Percentiles rank a stretch among this genome's conserved stretches.
phyloP scores from a whole-genome alignment of 371 early-diverging fungal species.

The Mucor irregularis region DNA sequence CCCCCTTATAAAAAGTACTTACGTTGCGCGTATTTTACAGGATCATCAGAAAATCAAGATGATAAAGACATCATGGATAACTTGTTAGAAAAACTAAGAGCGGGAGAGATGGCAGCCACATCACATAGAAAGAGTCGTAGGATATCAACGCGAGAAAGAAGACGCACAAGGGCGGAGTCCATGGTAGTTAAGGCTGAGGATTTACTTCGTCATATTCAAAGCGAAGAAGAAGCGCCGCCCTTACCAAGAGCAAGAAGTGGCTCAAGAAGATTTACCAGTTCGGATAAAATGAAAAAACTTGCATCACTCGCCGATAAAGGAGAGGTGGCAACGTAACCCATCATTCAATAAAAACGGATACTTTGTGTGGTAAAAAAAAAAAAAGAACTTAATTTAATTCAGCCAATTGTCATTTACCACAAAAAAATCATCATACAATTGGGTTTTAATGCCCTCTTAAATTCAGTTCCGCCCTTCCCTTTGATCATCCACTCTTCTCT shows the following conservation, averaged over 20 bases:
- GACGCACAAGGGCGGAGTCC: slow-evolving; percentile 58
- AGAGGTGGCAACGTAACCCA: background rate
- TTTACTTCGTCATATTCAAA: slow-evolving; percentile 67
- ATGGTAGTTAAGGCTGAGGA: slow-evolving; percentile 73
- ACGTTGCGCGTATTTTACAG: background rate
- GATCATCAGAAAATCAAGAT: slow-evolving; percentile 42
- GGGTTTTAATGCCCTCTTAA: too few species aligned
- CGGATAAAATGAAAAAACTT: slow-evolving; percentile 42
- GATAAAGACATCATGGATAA: slow-evolving; percentile 87
- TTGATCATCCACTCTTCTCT: too few species aligned
- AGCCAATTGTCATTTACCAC: too few species aligned
- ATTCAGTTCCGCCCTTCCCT: too few species aligned
- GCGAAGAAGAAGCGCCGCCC: slow-evolving; percentile 43
- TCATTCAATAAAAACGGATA: background rate
- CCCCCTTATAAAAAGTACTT: background rate
- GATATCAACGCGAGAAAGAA: slow-evolving; percentile 38
- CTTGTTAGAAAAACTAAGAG: slow-evolving; percentile 73
- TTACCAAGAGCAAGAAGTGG: slow-evolving; percentile 29
- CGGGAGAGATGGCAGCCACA: slow-evolving; percentile 65
- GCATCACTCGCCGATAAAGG: slow-evolving; percentile 43
- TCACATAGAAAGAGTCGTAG: slow-evolving; percentile 51
- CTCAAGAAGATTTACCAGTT: slow-evolving; percentile 35
- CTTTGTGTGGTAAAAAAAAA: background rate
- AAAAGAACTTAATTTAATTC: background rate
- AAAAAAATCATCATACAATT: too few species aligned